phyloP scores from a whole-genome alignment of 2,329 filamentous ascomycete species.

The Fusarium torulosum region DNA sequence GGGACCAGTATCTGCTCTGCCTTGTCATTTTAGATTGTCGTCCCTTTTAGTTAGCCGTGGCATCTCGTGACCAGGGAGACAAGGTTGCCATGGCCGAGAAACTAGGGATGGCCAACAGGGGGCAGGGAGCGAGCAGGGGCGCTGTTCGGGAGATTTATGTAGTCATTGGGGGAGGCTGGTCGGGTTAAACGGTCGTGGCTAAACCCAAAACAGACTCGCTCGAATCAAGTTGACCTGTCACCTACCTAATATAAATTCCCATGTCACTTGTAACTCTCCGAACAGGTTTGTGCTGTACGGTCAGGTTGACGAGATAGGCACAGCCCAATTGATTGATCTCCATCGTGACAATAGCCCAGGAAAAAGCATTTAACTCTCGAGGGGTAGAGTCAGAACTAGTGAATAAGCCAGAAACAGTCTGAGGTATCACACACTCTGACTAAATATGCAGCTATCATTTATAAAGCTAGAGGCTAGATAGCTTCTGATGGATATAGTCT shows the following conservation, averaged over 20 bases:
- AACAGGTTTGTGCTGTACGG: conserved; percentile 6
- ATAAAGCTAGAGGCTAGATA: background rate
- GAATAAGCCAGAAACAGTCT: conserved; percentile 20
- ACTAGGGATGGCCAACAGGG: conserved; percentile 32
- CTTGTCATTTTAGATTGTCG: conserved; percentile 19
- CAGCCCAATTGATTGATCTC: background rate
- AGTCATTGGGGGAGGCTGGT: conserved; percentile 30
- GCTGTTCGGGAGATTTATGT: conserved; percentile 26
- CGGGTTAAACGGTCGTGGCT: conserved; percentile 38
- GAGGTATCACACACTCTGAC: conserved; percentile 28
- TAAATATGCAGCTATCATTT: conserved; percentile 24
- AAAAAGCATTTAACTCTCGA: background rate
- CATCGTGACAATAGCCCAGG: background rate
- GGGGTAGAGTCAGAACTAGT: background rate
- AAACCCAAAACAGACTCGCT: conserved; percentile 31
- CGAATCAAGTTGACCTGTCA: conserved; percentile 29
- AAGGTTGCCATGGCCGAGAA: conserved; percentile 32
- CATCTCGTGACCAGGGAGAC: conserved; percentile 14
- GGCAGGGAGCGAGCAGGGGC: conserved; percentile 27
- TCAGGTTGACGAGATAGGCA: conserved; percentile 20
- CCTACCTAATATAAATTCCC: conserved; percentile 14
- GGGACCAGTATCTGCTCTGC: conserved; percentile 8
- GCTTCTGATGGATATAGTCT: conserved; percentile 13
- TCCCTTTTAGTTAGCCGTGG: conserved; percentile 18
- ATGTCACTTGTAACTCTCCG: conserved; percentile 26